Conservation (phyloP, 305 asterid species). For the Fraxinus dipetala region DNA sequence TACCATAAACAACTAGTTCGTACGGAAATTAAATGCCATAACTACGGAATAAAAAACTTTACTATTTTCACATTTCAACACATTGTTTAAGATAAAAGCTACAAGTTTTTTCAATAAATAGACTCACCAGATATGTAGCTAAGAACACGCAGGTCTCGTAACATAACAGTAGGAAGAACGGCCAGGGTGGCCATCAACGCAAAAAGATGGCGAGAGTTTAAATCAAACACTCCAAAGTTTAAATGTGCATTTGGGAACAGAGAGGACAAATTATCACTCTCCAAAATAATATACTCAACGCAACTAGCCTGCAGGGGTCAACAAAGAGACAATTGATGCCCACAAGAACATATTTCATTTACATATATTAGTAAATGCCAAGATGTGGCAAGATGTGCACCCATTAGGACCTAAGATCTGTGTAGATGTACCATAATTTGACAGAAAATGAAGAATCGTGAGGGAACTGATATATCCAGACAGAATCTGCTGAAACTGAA, state of each 20-base stretch:
- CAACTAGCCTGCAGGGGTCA: slow-evolving; percentile 68
- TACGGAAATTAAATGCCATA: not conserved
- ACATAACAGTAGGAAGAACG: slow-evolving; percentile 86
- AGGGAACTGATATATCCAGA: not conserved
- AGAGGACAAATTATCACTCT: slow-evolving; percentile 77
- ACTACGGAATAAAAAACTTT: not conserved
- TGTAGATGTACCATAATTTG: not conserved
- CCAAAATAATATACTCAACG: slow-evolving; percentile 80
- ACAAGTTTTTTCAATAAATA: not conserved
- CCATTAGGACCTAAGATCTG: not conserved
- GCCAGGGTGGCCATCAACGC: slow-evolving; percentile 64
- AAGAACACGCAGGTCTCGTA: slow-evolving; percentile 65
- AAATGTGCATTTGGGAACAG: slow-evolving; percentile 78
- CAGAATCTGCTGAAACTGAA: not conserved
- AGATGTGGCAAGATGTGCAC: not conserved
- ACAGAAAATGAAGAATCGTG: not conserved
- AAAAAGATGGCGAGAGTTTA: slow-evolving; percentile 60
- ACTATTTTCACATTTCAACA: not conserved
- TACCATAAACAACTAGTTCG: not conserved
- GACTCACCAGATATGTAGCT: slow-evolving; percentile 88
- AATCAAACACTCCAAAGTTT: slow-evolving; percentile 48
- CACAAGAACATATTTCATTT: not conserved
- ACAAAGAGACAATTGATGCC: slow-evolving; percentile 3
- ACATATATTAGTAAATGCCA: not conserved
- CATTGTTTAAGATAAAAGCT: not conserved